Evolutionary conservation across 768 basidiomycete species (phyloP), one percentile per base, ranked within the genome.

Genomic region (Ephemerocybe angulata): DNA sequence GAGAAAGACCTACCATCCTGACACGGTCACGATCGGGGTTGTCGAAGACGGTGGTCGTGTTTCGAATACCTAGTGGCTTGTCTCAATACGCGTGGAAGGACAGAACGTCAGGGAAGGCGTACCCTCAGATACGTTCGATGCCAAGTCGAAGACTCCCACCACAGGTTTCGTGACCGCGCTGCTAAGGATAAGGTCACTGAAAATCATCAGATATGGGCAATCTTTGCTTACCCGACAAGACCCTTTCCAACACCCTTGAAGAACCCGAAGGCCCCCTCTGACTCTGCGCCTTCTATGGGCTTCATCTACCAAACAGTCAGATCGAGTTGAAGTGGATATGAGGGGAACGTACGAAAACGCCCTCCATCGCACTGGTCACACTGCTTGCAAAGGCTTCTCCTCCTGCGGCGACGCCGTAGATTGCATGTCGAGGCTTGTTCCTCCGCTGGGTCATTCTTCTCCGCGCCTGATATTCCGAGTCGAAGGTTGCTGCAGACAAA

Each of bases 231-330:
- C 92, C 97, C 97, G 52, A 97, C 93, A 46, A 98, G 76, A 19
- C 97, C 94, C 69, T 94, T 96, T 24, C 97, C 97, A 28, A 99
- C 84, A 11, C 97, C 97, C 70, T 97, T 98, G 79, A 98, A 93
- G 73, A 99, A 99, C 3, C 97, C 97, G 25, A 91, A 73, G 0
- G 96, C 95, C 12, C 97, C 97, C 66, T 88, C 95, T 8, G 84
- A 78, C 65, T 98, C 96, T 1, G 97, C 97, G 4, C 97, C 97
- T 71, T 98, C 95, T 42, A 99, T 85, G 2, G 97, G 97, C 65
- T 98, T 97, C 71, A 94, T 87, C 95, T 96, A 61, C 17, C 5
- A 59, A 25, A 46, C 42, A 21, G 25, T 54, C 19, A 50, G 35
- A 25, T 53, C n/a, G n/a, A n/a, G n/a, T n/a, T n/a, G n/a, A n/a